Evolutionary conservation across 768 basidiomycete species (phyloP).

Genomic region (Dentipellis fragilis): DNA sequence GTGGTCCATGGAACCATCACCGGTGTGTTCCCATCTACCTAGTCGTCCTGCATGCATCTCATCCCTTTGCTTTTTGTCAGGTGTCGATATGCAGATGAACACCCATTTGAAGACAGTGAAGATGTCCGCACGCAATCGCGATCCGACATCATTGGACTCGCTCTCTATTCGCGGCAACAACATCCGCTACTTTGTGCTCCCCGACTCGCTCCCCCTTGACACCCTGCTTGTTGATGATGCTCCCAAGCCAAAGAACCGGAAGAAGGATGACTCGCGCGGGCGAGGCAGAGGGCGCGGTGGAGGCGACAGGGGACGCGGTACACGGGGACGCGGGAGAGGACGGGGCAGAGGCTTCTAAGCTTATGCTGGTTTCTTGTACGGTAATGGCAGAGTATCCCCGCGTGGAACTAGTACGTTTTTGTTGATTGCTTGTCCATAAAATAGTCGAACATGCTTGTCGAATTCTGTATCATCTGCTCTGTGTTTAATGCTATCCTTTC

Average conservation of each 20-base stretch:
- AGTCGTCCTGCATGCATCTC: background rate
- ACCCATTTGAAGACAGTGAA: conserved; percentile 97
- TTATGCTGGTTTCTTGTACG: background rate
- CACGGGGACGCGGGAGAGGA: conserved; percentile 44
- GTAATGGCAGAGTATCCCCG: background rate
- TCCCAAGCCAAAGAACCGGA: conserved; percentile 88
- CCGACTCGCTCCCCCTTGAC: conserved; percentile 92
- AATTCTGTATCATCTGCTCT: background rate
- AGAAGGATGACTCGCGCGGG: conserved; percentile 76
- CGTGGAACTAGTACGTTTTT: background rate
- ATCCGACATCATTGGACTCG: conserved; percentile 77
- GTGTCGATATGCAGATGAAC: conserved; percentile 99
- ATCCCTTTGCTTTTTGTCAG: conserved; percentile 29
- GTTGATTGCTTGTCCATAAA: conserved; percentile 3
- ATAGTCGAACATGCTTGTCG: background rate
- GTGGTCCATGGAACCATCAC: conserved; percentile 95
- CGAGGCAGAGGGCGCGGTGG: conserved; percentile 42
- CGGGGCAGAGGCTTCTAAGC: conserved; percentile 26
- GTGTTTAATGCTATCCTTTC: background rate
- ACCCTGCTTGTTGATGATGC: conserved; percentile 96
- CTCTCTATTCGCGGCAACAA: conserved; percentile 96
- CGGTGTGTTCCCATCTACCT: conserved; percentile 36
- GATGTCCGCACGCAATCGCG: conserved; percentile 87
- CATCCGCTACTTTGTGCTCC: conserved; percentile 94
- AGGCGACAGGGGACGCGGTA: conserved; percentile 38